Evolutionary conservation across 2,329 filamentous ascomycete genomes (phyloP).

Genomic region (Aspergillus pseudoterreus): DNA sequence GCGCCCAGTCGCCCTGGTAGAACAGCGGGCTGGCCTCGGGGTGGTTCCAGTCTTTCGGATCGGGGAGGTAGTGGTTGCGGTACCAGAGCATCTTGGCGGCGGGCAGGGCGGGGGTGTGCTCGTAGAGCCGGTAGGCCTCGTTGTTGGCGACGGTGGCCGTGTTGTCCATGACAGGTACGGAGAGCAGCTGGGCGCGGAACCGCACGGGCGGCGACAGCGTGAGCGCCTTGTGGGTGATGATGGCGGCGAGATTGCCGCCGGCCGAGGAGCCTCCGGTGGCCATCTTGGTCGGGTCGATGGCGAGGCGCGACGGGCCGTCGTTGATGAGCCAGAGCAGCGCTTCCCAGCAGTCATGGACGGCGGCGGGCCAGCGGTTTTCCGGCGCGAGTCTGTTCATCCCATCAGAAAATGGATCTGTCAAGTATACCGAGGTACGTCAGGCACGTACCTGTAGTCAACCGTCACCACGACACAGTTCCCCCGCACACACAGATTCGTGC

Average conservation of each 20-base stretch:
- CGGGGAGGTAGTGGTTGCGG: slow-evolving; percentile 54
- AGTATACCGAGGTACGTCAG: neutral
- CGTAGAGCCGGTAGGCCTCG: slow-evolving; percentile 49
- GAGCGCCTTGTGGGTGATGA: slow-evolving; percentile 51
- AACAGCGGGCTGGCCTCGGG: slow-evolving; percentile 55
- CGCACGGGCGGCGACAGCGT: slow-evolving; percentile 35
- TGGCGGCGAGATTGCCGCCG: slow-evolving; percentile 51
- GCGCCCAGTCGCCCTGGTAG: slow-evolving; percentile 48
- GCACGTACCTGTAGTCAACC: slow-evolving; percentile 50
- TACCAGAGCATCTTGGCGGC: slow-evolving; percentile 61
- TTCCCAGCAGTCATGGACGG: slow-evolving; percentile 57
- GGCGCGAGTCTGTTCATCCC: slow-evolving; percentile 48
- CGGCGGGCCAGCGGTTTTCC: slow-evolving; percentile 55
- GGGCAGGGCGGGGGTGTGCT: slow-evolving; percentile 51
- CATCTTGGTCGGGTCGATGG: slow-evolving; percentile 43
- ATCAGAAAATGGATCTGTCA: neutral
- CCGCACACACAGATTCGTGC: slow-evolving; percentile 51
- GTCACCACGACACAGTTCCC: slow-evolving; percentile 53
- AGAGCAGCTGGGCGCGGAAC: slow-evolving; percentile 51
- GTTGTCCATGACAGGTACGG: slow-evolving; percentile 58
- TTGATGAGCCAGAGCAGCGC: slow-evolving; percentile 48
- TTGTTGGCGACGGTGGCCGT: slow-evolving; percentile 47
- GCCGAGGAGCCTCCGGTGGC: slow-evolving; percentile 52
- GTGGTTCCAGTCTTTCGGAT: slow-evolving; percentile 43
- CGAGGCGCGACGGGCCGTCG: slow-evolving; percentile 32